These are phyloP conservation scores for Capsicum rhomboideum DNA, from an alignment of 257 asterid species.

Conservation along the genomic window DNA sequence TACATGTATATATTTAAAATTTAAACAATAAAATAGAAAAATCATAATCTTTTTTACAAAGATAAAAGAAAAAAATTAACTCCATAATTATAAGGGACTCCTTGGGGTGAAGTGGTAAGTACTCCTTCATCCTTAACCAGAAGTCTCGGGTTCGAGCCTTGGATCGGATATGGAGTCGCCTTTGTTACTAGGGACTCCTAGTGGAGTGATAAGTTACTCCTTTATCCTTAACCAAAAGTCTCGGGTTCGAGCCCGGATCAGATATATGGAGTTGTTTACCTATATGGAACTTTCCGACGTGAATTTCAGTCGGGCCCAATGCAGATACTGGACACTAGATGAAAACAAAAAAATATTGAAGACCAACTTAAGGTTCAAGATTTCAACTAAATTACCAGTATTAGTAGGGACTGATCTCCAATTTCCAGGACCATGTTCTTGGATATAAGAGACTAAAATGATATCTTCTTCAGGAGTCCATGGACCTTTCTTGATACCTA, in stretches of 20 bases:
- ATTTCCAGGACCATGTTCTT: constrained; percentile 91
- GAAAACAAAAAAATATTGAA: too few species aligned
- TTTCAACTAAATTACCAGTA: constrained; percentile 36
- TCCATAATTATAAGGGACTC: not conserved
- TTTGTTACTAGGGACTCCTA: not conserved
- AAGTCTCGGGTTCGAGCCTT: not conserved
- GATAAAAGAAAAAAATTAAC: not conserved
- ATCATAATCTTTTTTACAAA: not conserved
- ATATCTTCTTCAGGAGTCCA: constrained; percentile 99
- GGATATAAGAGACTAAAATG: constrained; percentile 77
- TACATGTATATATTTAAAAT: not conserved
- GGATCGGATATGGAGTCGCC: not conserved
- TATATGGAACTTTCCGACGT: not conserved
- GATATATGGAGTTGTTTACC: too few species aligned
- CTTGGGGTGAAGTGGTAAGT: not conserved
- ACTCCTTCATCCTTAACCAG: not conserved
- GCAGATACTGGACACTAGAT: not conserved
- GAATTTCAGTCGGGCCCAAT: not conserved
- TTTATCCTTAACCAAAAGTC: too few species aligned
- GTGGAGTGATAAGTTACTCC: too few species aligned
- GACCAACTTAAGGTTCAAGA: not conserved
- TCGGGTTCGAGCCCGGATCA: too few species aligned
- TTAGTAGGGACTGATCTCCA: constrained; percentile 88
- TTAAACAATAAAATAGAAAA: not conserved
- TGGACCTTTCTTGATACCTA: constrained; percentile 92